Base-by-base conservation (phyloP, 1,284 basidiomycete species). In the Sanguinoderma infundibulare region DNA sequence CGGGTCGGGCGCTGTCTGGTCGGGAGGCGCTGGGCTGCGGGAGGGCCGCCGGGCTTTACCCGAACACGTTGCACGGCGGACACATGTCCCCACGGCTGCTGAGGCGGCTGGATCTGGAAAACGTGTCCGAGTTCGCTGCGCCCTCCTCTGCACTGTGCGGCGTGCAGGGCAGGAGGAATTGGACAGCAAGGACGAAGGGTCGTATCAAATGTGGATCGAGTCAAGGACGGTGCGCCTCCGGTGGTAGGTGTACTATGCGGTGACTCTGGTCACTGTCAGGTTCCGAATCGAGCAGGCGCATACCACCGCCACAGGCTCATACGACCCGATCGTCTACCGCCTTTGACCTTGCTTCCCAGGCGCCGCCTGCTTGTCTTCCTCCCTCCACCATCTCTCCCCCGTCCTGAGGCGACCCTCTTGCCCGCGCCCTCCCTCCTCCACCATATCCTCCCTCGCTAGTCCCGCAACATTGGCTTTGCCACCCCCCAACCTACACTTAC, bases 391-490 rank as follows among this genome's bases (percentile, higher is more conserved):
- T 60, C 65, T n/a, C n/a, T n/a, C 46, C 60, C 59, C 55, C 49
- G 28, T 40, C 52, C 40, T 30, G 54, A 53, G 54, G 22, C 53
- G 30, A 52, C 53, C 58, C 24, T 47, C 64, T 60, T 56, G n/a
- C n/a, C n/a, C n/a, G n/a, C n/a, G n/a, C n/a, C n/a, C n/a, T 59
- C 59, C 55, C 57, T 65, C 62, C 59, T 66, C 65, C 69, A 70
- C 69, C 64, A 70, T 70, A 66, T 52, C 66, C 62, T 65, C 71
- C 53, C 61, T 68, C 57, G 30, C 60, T 61, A 46, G 40, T 61
- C 60, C 63, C 60, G 67, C 69, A 70, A 64, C 68, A 57, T 73
- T 74, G 73, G 73, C 67, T 72, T 60, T 63, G 40, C 64, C 68
- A 63, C 63, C 67, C 36, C 53, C 63, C 32, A 59, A 35, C 64